Evolutionary conservation across 768 basidiomycete genomes (phyloP), one percentile per base, ranked within the genome.

Genomic region (Termitomyces sp.): DNA sequence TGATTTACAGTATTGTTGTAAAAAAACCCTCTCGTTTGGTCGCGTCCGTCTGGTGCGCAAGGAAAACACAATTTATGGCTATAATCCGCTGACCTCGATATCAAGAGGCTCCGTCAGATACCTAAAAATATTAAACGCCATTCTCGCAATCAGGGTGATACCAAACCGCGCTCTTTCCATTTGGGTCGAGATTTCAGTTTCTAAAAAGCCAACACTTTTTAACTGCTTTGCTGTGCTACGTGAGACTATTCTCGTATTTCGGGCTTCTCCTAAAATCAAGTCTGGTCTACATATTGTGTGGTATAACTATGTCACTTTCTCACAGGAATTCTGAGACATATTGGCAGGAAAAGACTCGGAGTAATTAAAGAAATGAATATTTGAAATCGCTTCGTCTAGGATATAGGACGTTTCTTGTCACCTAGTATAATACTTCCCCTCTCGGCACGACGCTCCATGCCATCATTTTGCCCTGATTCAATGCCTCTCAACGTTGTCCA

Each of bases 101-200:
- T 20, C 18, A 42, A 24, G 31, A 53, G 26, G 29, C 24, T 57
- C 34, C 26, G 18, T 43, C 49, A 0, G n/a, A 50, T 22, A 1
- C 26, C 16, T 22, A 36, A 32, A n/a, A 36, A 2, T 22, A 2
- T 16, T 8, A 41, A 41, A 37, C 4, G 20, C 27, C 34, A 58
- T 57, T 51, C 44, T 58, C 51, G 57, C 46, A 58, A 58, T 53
- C 52, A 58, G 22, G 46, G 32, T 53, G n/a, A 46, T 29, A 36
- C 27, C 13, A 51, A 41, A n/a, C 32, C 5, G 20, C 41, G 5
- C 12, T 37, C 24, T 53, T 46, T 53, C 44, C 18, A 22, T 29
- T 44, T 16, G 34, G 44, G 36, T 22, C 47, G 31, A 26, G 8
- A 46, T n/a, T 1, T 24, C 10, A 9, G n/a, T 53, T 10, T 5